phyloP scores from a whole-genome alignment of 1,139 yeast genomes.

The Dujonia santamariae region DNA sequence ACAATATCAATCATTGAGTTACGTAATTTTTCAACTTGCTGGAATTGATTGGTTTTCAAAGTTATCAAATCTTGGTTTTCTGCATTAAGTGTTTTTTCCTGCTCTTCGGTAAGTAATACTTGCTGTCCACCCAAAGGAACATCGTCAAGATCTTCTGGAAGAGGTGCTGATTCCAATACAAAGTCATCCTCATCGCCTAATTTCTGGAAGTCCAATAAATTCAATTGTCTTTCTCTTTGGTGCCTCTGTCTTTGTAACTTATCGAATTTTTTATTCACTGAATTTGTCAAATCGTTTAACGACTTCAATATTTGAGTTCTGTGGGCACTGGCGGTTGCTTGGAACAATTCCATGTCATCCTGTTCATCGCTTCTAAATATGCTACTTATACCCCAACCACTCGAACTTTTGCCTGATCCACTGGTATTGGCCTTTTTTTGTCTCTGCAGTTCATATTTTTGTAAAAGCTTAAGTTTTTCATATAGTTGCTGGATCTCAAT shows the following conservation, averaged over 20 bases:
- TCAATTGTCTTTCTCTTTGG: conserved; percentile 39
- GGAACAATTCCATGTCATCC: conserved; percentile 26
- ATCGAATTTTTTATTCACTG: conserved; percentile 33
- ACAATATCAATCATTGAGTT: conserved; percentile 77
- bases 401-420: conserved; percentile 9
- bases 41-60: conserved; percentile 62
- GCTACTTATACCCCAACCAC: conserved; percentile 21
- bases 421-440: conserved; percentile 16
- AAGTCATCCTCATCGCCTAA: conserved; percentile 21
- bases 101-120: conserved; percentile 50
- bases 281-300: conserved; percentile 32
- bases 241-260: conserved; percentile 42
- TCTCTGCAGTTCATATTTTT: conserved; percentile 50
- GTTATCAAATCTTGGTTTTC: conserved; percentile 72
- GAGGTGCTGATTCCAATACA: neutral
- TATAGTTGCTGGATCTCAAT: conserved; percentile 47
- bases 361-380: conserved; percentile 27
- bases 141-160: conserved; percentile 22
- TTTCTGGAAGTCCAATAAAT: conserved; percentile 41
- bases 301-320: conserved; percentile 40
- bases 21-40: conserved; percentile 69
- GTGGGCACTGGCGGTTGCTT: conserved; percentile 24
- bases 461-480: conserved; percentile 48
- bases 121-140: conserved; percentile 7
- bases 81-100: conserved; percentile 61